Percentiles rank a stretch among this genome's conserved stretches.
phyloP scores from a whole-genome alignment of 2,329 filamentous ascomycete genomes.

The Elsinoe arachidis region DNA sequence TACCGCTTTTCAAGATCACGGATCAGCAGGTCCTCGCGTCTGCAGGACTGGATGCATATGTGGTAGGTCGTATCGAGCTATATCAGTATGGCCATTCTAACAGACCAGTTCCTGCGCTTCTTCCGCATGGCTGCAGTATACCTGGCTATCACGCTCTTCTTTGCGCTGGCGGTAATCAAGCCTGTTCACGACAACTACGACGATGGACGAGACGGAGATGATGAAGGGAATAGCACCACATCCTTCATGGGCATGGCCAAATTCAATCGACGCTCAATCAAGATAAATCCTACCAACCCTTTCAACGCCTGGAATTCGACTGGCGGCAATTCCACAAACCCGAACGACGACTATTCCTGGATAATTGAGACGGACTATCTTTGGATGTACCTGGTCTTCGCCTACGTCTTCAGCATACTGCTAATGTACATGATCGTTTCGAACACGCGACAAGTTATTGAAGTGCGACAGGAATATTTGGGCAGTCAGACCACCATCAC shows the following conservation, averaged over 20 bases:
- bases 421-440: constrained; percentile 74
- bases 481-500: constrained; percentile 93
- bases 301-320: background rate
- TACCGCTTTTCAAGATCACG: constrained; percentile 70
- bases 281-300: background rate
- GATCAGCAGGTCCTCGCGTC: constrained; percentile 85
- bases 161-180: constrained; percentile 69
- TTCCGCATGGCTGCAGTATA: constrained; percentile 92
- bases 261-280: background rate
- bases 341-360: constrained; percentile 27
- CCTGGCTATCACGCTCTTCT: constrained; percentile 68
- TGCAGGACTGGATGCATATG: constrained; percentile 89
- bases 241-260: background rate
- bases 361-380: constrained; percentile 52
- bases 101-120: constrained; percentile 68
- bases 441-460: constrained; percentile 78
- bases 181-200: constrained; percentile 71
- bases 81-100: background rate
- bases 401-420: constrained; percentile 80
- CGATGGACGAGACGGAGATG: constrained; percentile 33
- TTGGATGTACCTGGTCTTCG: constrained; percentile 92
- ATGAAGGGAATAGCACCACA: constrained; percentile 17
- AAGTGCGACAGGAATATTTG: constrained; percentile 79
- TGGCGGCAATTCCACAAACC: constrained; percentile 1
- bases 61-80: constrained; percentile 41